Conservation (phyloP, 2,329 filamentous ascomycete genomes). For the Dothistroma pini region DNA sequence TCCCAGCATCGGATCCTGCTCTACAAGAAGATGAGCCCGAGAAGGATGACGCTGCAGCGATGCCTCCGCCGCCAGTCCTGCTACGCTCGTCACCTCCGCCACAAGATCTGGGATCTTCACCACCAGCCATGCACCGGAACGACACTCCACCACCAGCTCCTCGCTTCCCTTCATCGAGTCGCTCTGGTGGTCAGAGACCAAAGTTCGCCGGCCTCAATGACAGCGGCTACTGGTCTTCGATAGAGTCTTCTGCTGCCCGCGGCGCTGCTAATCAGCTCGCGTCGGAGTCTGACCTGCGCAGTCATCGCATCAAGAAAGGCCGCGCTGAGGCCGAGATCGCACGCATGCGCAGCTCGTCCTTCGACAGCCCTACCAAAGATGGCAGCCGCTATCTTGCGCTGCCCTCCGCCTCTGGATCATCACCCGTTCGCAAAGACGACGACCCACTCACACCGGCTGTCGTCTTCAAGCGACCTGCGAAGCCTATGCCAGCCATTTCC, state of each 20-base stretch:
- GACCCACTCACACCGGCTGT: conserved; percentile 75
- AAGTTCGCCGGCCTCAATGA: conserved; percentile 81
- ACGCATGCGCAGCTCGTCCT: conserved; percentile 84
- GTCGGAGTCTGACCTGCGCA: conserved; percentile 69
- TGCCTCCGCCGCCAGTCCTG: conserved; percentile 42
- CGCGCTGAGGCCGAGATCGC: conserved; percentile 95
- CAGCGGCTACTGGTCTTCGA: conserved; percentile 94
- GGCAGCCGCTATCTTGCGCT: conserved; percentile 50
- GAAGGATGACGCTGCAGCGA: conserved; percentile 35
- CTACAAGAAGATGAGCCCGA: conserved; percentile 47
- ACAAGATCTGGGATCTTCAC: conserved; percentile 80
- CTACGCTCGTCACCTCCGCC: conserved; percentile 68
- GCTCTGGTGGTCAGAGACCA: conserved; percentile 63
- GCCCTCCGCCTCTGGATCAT: conserved; percentile 33
- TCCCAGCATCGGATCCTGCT: conserved; percentile 50
- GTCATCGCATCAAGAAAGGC: conserved; percentile 69
- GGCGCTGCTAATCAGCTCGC: conserved; percentile 60
- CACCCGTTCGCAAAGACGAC: conserved; percentile 38
- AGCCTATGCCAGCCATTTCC: conserved; percentile 72
- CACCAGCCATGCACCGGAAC: conserved; percentile 71
- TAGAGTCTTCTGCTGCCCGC: conserved; percentile 84
- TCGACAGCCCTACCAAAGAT: conserved; percentile 78
- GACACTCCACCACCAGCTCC: conserved; percentile 73
- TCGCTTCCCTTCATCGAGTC: conserved; percentile 60
- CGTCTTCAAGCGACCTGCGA: conserved; percentile 68